Evolutionary conservation across 257 asterid genomes (phyloP).

Genomic region (Datura wrightii): DNA sequence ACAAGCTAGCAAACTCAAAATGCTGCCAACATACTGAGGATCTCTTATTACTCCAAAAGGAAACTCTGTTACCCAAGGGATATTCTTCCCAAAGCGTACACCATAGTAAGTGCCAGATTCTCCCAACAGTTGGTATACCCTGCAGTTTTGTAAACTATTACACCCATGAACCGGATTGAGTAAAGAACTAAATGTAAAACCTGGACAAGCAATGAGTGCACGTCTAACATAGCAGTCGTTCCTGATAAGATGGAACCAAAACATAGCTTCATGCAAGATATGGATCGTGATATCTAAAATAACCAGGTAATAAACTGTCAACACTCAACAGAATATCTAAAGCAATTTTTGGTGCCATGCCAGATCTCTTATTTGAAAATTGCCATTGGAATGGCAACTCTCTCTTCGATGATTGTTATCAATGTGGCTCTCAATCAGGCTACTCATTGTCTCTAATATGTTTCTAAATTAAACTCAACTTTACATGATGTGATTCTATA

Average conservation of each 20-base stretch:
- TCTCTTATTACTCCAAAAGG: conserved; percentile 88
- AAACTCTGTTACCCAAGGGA: conserved; percentile 84
- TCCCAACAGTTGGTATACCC: conserved; percentile 95
- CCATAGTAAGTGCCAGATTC: conserved; percentile 94
- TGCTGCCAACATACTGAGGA: conserved; percentile 93
- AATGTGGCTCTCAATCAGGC: neutral
- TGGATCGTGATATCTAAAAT: neutral
- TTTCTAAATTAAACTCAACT: neutral
- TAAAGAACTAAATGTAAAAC: neutral
- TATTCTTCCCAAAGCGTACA: conserved; percentile 80
- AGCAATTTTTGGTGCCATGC: neutral
- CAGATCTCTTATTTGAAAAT: neutral
- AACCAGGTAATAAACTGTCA: neutral
- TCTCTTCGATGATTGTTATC: neutral
- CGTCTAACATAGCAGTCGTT: neutral
- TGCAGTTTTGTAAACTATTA: conserved; percentile 40
- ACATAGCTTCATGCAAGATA: neutral
- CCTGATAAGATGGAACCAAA: neutral
- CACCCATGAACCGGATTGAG: neutral
- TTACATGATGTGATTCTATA: neutral
- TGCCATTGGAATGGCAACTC: neutral
- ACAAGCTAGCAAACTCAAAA: conserved; percentile 80
- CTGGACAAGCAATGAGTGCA: neutral
- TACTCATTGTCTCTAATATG: neutral
- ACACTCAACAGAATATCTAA: neutral